phyloP scores from a whole-genome alignment of 495 filamentous ascomycete genomes.

The Podospora tetraspora region DNA sequence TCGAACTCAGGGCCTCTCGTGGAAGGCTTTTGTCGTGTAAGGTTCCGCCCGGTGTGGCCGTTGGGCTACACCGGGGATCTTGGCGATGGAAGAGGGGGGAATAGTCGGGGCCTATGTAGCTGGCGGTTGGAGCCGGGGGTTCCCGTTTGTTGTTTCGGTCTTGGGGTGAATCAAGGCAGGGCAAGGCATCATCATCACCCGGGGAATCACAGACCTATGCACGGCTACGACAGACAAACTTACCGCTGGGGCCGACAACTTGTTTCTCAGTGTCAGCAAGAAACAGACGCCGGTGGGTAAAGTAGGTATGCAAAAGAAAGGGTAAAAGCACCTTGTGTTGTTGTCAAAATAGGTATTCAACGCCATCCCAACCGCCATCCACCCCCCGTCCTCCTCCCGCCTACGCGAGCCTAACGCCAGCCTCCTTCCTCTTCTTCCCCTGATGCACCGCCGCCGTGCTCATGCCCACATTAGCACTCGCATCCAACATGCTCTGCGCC shows the following conservation, averaged over 20 bases:
- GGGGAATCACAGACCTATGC: background rate
- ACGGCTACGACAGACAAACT: background rate
- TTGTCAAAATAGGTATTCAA: background rate
- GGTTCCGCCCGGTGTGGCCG: too few relatives aligned
- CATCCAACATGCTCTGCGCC: slow-evolving; percentile 74
- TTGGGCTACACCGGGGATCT: too few relatives aligned
- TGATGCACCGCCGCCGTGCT: slow-evolving; percentile 68
- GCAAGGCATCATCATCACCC: background rate
- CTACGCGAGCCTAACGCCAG: slow-evolving; percentile 77
- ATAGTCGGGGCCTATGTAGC: too few relatives aligned
- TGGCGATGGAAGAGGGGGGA: too few relatives aligned
- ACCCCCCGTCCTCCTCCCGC: background rate
- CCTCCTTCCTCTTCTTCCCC: slow-evolving; percentile 79
- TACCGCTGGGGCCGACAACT: background rate
- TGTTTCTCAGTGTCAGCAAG: background rate
- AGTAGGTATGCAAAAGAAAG: background rate
- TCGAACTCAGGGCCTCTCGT: too few relatives aligned
- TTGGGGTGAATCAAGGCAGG: background rate
- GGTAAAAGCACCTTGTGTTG: background rate
- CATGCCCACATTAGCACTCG: slow-evolving; percentile 77
- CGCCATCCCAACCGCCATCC: background rate
- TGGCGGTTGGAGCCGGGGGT: too few relatives aligned
- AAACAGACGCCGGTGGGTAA: background rate
- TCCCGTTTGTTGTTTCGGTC: too few relatives aligned
- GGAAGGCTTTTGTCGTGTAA: too few relatives aligned